A percentile compares a stretch with the other conserved stretches of the same genome.
phyloP scores from a whole-genome alignment of 2,329 filamentous ascomycete species.

The Ceratocystis ficicola region DNA sequence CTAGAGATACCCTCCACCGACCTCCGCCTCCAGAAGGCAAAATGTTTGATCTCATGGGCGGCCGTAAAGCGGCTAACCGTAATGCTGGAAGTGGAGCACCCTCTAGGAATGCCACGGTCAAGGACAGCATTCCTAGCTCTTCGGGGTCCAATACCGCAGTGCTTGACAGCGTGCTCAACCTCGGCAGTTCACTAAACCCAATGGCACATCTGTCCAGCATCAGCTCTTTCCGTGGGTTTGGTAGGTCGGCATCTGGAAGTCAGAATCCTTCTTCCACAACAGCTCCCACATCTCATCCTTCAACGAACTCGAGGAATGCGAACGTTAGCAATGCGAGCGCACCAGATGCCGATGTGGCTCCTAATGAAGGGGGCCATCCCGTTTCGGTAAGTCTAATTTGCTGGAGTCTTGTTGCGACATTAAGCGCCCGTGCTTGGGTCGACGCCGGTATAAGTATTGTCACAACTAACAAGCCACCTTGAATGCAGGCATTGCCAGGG shows the following conservation, averaged over 20 bases:
- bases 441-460: not conserved
- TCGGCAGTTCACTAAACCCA: conserved; percentile 66
- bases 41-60: conserved; percentile 58
- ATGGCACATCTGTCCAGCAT: conserved; percentile 67
- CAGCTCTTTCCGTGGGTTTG: conserved; percentile 62
- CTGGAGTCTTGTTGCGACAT: no score
- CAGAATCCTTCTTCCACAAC: conserved; percentile 23
- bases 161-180: conserved; percentile 68
- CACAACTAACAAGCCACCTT: conserved; percentile 13
- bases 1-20: conserved; percentile 22
- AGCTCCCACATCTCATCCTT: not conserved
- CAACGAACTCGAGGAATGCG: not conserved
- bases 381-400: conserved; percentile 38
- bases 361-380: conserved; percentile 42
- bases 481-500: conserved; percentile 46
- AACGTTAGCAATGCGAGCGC: not conserved
- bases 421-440: no score
- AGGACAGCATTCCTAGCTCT: conserved; percentile 27
- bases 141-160: conserved; percentile 43
- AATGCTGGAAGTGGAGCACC: conserved; percentile 49
- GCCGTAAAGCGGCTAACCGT: conserved; percentile 36
- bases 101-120: conserved; percentile 37
- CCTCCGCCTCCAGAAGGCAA: conserved; percentile 44
- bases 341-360: not conserved
- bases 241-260: conserved; percentile 37